phyloP scores from a whole-genome alignment of 2,329 filamentous ascomycete genomes.

The Curvularia eragrostidis region DNA sequence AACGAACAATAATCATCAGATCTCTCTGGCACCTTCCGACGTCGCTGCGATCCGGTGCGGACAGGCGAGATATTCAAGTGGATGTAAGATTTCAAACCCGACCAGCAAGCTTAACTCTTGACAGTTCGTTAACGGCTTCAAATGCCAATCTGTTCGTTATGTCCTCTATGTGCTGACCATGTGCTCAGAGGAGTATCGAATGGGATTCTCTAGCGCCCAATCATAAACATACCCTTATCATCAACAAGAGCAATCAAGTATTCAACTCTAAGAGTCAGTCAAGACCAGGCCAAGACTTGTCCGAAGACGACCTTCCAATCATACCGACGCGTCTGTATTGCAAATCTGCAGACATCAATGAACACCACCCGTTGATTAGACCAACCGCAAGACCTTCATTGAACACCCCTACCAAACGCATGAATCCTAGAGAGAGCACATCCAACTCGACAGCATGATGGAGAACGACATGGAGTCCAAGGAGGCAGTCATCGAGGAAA shows the following conservation, averaged over 20 bases:
- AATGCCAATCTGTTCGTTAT: background rate
- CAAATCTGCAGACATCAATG: background rate
- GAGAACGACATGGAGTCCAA: slow-evolving; percentile 40
- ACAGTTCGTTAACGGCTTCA: background rate
- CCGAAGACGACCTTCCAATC: slow-evolving; percentile 2
- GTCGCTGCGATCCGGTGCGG: background rate
- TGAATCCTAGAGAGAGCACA: slow-evolving; percentile 29
- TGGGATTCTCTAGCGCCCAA: background rate
- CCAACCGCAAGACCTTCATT: slow-evolving; percentile 3
- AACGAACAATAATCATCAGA: background rate
- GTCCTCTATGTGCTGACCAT: background rate
- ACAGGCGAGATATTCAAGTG: background rate
- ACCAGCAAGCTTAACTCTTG: background rate
- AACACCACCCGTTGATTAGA: background rate
- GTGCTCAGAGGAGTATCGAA: background rate
- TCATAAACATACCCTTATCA: background rate
- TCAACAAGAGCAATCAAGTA: background rate
- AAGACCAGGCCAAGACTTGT: background rate
- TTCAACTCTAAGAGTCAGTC: background rate
- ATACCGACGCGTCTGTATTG: background rate
- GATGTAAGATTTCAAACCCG: background rate
- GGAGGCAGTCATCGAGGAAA: slow-evolving; percentile 32
- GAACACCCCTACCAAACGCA: slow-evolving; percentile 14
- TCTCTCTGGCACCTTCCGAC: background rate
- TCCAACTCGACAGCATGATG: slow-evolving; percentile 23